A percentile compares a stretch with the other conserved stretches of the same genome.
phyloP scores from a whole-genome alignment of 2,329 filamentous ascomycete species.

The Colletotrichum sp. region DNA sequence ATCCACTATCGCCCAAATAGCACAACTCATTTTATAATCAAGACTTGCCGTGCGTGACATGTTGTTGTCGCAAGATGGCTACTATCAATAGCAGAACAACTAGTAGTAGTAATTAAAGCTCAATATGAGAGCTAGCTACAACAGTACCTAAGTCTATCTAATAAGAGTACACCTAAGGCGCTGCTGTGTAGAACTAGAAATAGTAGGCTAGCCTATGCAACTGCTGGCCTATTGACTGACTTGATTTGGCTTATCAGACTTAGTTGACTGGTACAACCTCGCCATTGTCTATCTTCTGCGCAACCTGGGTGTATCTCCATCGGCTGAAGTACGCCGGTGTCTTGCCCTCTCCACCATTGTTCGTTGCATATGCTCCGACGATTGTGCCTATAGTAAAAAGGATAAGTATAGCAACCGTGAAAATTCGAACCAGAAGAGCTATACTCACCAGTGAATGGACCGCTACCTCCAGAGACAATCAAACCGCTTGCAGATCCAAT shows the following conservation, averaged over 20 bases:
- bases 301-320: conserved; percentile 47
- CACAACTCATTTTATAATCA: neutral
- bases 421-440: fast-evolving
- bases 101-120: neutral
- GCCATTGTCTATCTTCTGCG: conserved; percentile 1
- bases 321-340: conserved; percentile 51
- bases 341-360: conserved; percentile 49
- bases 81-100: neutral
- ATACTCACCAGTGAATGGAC: conserved; percentile 31
- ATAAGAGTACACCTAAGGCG: fast-evolving
- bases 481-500: conserved; percentile 36
- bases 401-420: neutral
- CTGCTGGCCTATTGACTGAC: neutral
- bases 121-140: neutral
- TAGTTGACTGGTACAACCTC: neutral
- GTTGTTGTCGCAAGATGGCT: neutral
- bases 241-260: neutral
- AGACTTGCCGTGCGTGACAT: neutral
- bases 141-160: neutral
- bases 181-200: neutral
- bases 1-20: no score
- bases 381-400: conserved; percentile 42
- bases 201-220: neutral
- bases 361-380: conserved; percentile 57
- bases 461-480: conserved; percentile 17